These are phyloP conservation scores for Metarhizium anisopliae DNA, from an alignment of 2,329 filamentous ascomycete genomes.

Conservation along the genomic window DNA sequence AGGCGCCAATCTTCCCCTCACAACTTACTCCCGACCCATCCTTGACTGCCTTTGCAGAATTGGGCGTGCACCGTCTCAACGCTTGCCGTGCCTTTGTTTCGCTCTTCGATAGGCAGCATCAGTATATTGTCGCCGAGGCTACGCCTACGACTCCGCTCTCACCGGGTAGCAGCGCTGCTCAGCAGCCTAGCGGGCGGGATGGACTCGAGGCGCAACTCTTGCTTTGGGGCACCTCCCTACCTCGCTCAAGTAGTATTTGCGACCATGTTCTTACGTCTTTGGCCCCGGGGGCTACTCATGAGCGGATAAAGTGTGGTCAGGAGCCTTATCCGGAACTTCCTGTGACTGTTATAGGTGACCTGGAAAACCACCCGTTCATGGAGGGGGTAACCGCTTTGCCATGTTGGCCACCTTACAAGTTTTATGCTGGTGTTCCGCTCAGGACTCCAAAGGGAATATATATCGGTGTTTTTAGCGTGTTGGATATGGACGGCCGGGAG, in stretches of 20 bases:
- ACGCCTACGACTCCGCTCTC: conserved; percentile 30
- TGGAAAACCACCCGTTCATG: conserved; percentile 22
- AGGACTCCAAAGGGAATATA: conserved; percentile 29
- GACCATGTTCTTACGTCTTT: conserved; percentile 15
- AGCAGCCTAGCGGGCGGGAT: conserved; percentile 2
- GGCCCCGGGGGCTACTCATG: background rate
- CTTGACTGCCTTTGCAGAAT: conserved; percentile 41
- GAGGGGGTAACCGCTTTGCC: conserved; percentile 14
- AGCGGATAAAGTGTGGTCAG: background rate
- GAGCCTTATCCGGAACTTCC: conserved; percentile 14
- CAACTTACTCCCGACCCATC: conserved; percentile 21
- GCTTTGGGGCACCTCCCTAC: conserved; percentile 23
- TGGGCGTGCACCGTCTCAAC: conserved; percentile 33
- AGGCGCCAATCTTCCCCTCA: conserved; percentile 1
- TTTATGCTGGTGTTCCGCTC: conserved; percentile 34
- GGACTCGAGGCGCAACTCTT: conserved; percentile 10
- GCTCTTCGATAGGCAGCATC: conserved; percentile 37
- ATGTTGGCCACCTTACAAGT: conserved; percentile 16
- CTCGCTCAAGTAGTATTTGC: conserved; percentile 19
- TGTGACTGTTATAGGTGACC: conserved; percentile 24
- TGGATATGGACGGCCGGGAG: conserved; percentile 8
- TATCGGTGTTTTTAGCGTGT: conserved; percentile 31
- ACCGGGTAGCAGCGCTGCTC: conserved; percentile 7
- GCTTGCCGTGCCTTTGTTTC: conserved; percentile 36
- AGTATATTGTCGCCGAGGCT: conserved; percentile 43